Evolutionary conservation across 2,329 filamentous ascomycete species (phyloP).

Genomic region (Cucurbitaria berberidis): DNA sequence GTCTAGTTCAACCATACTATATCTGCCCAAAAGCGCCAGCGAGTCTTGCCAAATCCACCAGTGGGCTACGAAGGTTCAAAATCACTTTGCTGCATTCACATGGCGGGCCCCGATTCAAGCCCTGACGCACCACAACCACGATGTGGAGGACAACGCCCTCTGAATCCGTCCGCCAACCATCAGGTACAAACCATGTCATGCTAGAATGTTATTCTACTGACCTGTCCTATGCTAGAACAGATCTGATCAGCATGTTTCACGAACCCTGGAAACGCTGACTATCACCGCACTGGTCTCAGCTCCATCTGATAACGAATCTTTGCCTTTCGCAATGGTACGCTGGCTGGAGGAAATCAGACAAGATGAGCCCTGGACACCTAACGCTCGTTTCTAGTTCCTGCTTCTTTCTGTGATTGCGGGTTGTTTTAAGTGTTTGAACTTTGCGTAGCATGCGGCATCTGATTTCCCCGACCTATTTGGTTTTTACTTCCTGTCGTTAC

Average conservation of each 20-base stretch:
- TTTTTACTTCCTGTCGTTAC: not conserved
- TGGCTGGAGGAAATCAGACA: constrained; percentile 20
- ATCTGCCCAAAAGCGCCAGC: not conserved
- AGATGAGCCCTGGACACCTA: constrained; percentile 6
- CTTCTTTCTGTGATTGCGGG: not conserved
- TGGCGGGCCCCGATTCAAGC: constrained; percentile 19
- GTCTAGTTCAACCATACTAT: not conserved
- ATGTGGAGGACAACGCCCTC: constrained; percentile 18
- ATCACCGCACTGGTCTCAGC: not conserved
- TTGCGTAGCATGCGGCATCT: not conserved
- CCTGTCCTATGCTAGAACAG: constrained; percentile 4
- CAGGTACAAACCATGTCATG: constrained; percentile 5
- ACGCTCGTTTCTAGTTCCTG: not conserved
- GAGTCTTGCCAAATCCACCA: not conserved
- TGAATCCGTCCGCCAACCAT: not conserved
- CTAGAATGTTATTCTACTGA: not conserved
- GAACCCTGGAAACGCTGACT: not conserved
- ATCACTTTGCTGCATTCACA: not conserved
- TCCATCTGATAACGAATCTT: not conserved
- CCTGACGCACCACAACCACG: constrained; percentile 18
- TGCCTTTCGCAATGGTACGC: constrained; percentile 12
- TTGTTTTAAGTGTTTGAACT: not conserved
- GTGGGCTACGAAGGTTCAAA: not conserved
- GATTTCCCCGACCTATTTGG: not conserved
- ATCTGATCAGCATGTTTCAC: not conserved